Evolutionary conservation across 176 grass and related monocot genomes (phyloP).

Genomic region (Dactylis glomerata): DNA sequence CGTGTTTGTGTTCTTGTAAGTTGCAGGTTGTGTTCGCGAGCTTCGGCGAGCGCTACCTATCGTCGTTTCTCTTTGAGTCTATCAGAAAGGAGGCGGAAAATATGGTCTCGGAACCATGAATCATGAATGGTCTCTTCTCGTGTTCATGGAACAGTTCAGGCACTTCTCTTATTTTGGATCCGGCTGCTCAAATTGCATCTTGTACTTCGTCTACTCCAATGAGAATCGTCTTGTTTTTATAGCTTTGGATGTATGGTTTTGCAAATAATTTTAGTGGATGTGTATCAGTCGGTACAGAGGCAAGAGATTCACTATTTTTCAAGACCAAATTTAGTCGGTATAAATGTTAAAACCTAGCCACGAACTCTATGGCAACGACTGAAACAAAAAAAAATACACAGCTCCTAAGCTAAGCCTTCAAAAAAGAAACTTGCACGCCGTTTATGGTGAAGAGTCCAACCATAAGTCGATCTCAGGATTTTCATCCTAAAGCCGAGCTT

Average conservation of each 20-base stretch:
- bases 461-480: too few relatives aligned
- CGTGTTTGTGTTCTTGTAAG: not conserved
- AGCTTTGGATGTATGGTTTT: not conserved
- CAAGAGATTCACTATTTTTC: too few relatives aligned
- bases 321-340: too few relatives aligned
- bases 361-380: too few relatives aligned
- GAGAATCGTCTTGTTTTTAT: not conserved
- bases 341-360: too few relatives aligned
- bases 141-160: not conserved
- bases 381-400: too few relatives aligned
- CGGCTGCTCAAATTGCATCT: not conserved
- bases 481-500: too few relatives aligned
- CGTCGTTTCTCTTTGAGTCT: slow-evolving; percentile 39
- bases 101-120: slow-evolving; percentile 30
- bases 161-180: not conserved
- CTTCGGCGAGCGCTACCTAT: slow-evolving; percentile 43
- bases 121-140: not conserved
- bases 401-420: too few relatives aligned
- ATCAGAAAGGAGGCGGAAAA: slow-evolving; percentile 35
- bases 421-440: too few relatives aligned
- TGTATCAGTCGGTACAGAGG: too few relatives aligned
- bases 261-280: too few relatives aligned
- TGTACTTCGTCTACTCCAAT: not conserved
- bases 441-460: too few relatives aligned
- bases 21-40: slow-evolving; percentile 37